Evolutionary conservation across 1,284 basidiomycete genomes (phyloP).

Genomic region (Pascua guehoae): DNA sequence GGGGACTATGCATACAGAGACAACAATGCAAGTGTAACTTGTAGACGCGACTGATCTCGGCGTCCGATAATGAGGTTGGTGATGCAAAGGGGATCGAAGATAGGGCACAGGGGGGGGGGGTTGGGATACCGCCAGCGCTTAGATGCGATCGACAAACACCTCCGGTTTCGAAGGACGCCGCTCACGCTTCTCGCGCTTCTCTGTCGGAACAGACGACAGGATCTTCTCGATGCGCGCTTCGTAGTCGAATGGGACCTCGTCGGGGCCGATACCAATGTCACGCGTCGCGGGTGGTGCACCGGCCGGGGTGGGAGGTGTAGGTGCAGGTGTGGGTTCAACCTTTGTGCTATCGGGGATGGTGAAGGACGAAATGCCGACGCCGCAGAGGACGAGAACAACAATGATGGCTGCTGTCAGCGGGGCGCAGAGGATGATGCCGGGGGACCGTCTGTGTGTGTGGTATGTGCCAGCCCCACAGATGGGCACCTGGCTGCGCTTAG

Average conservation of each 20-base stretch:
- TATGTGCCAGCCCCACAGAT: neutral
- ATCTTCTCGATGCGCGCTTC: conserved; percentile 25
- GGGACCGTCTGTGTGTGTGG: neutral
- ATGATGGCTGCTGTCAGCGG: conserved; percentile 33
- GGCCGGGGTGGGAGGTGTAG: conserved; percentile 7
- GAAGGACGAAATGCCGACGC: conserved; percentile 15
- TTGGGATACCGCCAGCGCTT: neutral
- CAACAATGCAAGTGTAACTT: too few species aligned
- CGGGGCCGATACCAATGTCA: conserved; percentile 37
- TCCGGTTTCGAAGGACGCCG: conserved; percentile 6
- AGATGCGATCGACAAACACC: conserved; percentile 12
- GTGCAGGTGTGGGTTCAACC: conserved; percentile 6
- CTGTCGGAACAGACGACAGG: conserved; percentile 1
- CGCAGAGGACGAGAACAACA: conserved; percentile 20
- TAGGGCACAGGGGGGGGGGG: too few species aligned
- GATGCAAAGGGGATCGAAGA: too few species aligned
- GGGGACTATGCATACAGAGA: too few species aligned
- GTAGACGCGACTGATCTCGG: too few species aligned
- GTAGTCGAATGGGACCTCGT: conserved; percentile 34
- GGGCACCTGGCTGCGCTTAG: neutral
- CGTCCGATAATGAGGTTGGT: too few species aligned
- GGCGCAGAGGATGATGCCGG: too few species aligned
- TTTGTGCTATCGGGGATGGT: conserved; percentile 6
- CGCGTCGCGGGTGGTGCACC: conserved; percentile 21
- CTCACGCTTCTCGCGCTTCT: conserved; percentile 10